Evolutionary conservation across 2,329 filamentous ascomycete species (phyloP).

Genomic region (Tolypocladium guangdongense): DNA sequence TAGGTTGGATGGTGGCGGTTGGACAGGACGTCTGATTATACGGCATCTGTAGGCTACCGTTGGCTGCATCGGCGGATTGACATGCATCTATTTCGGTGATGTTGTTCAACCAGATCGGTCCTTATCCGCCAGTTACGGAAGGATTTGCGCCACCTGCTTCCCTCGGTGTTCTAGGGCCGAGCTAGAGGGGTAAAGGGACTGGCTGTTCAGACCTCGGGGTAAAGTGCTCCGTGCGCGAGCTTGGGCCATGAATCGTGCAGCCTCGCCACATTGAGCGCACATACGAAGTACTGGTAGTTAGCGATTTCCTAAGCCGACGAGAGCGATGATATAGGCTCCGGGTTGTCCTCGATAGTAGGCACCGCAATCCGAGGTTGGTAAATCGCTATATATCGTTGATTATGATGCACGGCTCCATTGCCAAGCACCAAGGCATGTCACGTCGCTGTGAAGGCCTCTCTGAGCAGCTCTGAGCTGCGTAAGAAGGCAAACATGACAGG

Average conservation of each 20-base stretch:
- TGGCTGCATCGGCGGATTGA: neutral
- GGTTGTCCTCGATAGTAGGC: too few relatives aligned
- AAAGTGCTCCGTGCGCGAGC: neutral
- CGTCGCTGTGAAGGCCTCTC: too few relatives aligned
- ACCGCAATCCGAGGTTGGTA: too few relatives aligned
- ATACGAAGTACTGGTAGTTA: too few relatives aligned
- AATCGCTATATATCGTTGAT: too few relatives aligned
- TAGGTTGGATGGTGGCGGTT: neutral
- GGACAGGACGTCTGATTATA: neutral
- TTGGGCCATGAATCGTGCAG: neutral
- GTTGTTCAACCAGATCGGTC: neutral
- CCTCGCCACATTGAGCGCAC: too few relatives aligned
- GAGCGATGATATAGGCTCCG: too few relatives aligned
- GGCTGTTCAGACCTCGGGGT: neutral
- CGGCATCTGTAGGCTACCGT: neutral
- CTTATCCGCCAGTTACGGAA: neutral
- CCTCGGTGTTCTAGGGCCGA: neutral
- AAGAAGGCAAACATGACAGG: too few relatives aligned
- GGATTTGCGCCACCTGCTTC: neutral
- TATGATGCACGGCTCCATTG: too few relatives aligned
- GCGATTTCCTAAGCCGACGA: too few relatives aligned
- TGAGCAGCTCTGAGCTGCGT: too few relatives aligned
- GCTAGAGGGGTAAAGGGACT: neutral
- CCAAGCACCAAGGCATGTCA: too few relatives aligned
- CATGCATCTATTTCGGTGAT: neutral